Percentiles rank a stretch among this genome's conserved stretches.
These are phyloP conservation scores for Musa beccarii DNA, from an alignment of 176 grass and related monocot species.

Conservation along the genomic window DNA sequence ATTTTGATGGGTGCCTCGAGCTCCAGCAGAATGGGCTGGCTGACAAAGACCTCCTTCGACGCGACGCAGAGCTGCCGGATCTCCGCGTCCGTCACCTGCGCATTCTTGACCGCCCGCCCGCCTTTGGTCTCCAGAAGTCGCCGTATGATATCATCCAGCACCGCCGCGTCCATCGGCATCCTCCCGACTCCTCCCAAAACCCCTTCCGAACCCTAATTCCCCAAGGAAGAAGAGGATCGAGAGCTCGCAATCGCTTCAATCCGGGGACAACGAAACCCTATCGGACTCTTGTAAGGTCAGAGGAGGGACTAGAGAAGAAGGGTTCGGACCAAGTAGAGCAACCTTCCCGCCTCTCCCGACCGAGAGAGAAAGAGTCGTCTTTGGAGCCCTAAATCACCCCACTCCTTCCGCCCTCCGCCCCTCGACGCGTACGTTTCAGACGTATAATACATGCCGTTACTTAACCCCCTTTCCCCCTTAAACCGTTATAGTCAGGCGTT, in stretches of 20 bases:
- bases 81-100: conserved; percentile 59
- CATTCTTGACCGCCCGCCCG: conserved; percentile 40
- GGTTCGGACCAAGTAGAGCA: too few species aligned
- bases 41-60: conserved; percentile 67
- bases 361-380: not conserved
- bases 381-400: not conserved
- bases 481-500: too few species aligned
- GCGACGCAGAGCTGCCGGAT: conserved; percentile 63
- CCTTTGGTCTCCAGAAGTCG: conserved; percentile 56
- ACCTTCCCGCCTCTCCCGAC: not conserved
- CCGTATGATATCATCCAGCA: conserved; percentile 61
- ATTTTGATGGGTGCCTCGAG: conserved; percentile 95
- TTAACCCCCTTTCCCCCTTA: too few species aligned
- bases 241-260: too few species aligned
- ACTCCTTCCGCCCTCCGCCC: not conserved
- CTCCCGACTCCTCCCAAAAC: not conserved
- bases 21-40: conserved; percentile 77
- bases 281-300: not conserved
- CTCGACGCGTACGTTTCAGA: too few species aligned
- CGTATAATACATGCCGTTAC: too few species aligned
- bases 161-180: conserved; percentile 47
- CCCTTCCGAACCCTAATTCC: not conserved
- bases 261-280: not conserved
- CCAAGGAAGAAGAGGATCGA: not conserved
- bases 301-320: not conserved